These are phyloP conservation scores for Ambrosiella xylebori DNA, from an alignment of 2,329 filamentous ascomycete species.

Conservation along the genomic window DNA sequence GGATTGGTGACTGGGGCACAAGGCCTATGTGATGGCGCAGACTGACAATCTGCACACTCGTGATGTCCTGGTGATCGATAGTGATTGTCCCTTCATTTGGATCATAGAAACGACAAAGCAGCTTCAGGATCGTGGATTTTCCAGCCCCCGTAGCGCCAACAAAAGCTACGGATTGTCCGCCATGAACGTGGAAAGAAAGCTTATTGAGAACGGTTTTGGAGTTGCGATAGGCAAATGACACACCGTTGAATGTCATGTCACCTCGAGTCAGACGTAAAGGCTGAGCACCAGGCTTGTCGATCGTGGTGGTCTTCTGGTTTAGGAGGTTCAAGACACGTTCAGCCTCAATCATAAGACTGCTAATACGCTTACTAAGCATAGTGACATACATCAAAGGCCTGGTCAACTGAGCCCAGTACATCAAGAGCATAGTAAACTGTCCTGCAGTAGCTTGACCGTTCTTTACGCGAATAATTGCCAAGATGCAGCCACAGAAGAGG, in stretches of 20 bases:
- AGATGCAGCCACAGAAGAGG: constrained; percentile 44
- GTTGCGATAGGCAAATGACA: constrained; percentile 42
- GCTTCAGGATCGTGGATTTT: constrained; percentile 39
- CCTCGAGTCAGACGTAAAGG: constrained; percentile 35
- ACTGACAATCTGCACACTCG: constrained; percentile 33
- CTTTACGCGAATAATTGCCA: constrained; percentile 49
- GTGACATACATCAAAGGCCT: constrained; percentile 55
- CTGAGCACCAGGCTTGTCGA: constrained; percentile 33
- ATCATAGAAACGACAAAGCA: constrained; percentile 44
- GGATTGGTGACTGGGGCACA: constrained; percentile 36
- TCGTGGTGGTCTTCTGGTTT: constrained; percentile 37
- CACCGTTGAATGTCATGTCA: constrained; percentile 35
- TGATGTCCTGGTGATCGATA: constrained; percentile 40
- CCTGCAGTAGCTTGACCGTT: constrained; percentile 43
- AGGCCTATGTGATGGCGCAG: constrained; percentile 37
- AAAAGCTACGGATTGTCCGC: constrained; percentile 40
- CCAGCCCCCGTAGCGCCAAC: constrained; percentile 43
- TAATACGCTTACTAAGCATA: constrained; percentile 36
- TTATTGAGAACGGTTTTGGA: constrained; percentile 36
- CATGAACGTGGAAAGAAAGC: constrained; percentile 32
- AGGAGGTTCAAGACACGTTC: constrained; percentile 41
- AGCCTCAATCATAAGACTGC: constrained; percentile 38
- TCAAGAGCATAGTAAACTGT: constrained; percentile 52
- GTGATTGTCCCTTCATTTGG: constrained; percentile 33
- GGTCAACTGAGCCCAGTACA: constrained; percentile 59